phyloP scores from a whole-genome alignment of 2,329 filamentous ascomycete genomes.

The Xylariales sp. region DNA sequence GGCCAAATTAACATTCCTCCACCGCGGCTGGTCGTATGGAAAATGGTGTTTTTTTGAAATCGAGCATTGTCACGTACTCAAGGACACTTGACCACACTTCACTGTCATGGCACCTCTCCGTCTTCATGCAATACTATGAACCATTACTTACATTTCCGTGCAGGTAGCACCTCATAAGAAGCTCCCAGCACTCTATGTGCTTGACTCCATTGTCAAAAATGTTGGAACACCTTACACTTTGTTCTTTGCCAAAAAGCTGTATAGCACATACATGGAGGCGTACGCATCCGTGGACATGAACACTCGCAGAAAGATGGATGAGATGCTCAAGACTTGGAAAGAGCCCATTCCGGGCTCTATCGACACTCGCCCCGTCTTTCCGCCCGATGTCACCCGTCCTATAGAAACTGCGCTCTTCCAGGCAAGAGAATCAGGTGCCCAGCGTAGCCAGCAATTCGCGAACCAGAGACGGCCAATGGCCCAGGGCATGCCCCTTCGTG shows the following conservation, averaged over 20 bases:
- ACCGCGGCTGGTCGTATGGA: too few relatives aligned
- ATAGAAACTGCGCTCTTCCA: constrained; percentile 95
- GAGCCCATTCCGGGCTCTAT: constrained; percentile 91
- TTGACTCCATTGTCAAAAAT: constrained; percentile 98
- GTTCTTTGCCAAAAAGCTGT: constrained; percentile 88
- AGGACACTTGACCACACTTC: too few relatives aligned
- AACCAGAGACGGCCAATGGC: constrained; percentile 46
- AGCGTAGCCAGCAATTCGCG: constrained; percentile 37
- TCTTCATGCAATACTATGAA: too few relatives aligned
- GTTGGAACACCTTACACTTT: constrained; percentile 96
- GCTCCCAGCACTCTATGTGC: constrained; percentile 90
- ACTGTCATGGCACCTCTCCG: too few relatives aligned
- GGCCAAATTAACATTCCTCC: too few relatives aligned
- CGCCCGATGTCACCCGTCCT: constrained; percentile 76
- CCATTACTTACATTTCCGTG: constrained; percentile 32
- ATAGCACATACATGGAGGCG: constrained; percentile 93
- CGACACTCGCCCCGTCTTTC: constrained; percentile 88
- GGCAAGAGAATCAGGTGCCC: constrained; percentile 59
- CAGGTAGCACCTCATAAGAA: constrained; percentile 88
- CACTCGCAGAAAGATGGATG: constrained; percentile 88
- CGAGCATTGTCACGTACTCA: too few relatives aligned
- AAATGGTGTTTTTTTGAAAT: too few relatives aligned
- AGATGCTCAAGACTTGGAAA: constrained; percentile 98
- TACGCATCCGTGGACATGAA: constrained; percentile 83
- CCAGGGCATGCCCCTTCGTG: constrained; percentile 56